phyloP scores from a whole-genome alignment of 176 grass and related monocot species.

The Phragmites australis region DNA sequence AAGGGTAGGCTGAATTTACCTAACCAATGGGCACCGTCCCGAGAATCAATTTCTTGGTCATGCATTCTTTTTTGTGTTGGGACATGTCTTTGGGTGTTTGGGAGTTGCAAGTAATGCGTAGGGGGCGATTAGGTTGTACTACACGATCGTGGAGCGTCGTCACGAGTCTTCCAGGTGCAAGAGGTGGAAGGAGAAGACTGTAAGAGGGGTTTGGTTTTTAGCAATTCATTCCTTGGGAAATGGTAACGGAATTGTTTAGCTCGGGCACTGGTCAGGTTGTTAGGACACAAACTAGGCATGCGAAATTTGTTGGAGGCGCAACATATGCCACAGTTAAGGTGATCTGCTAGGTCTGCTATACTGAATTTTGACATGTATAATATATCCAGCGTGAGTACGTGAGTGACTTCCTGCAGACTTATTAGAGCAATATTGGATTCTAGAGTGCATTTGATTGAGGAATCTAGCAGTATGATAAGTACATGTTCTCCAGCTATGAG shows the following conservation, averaged over 20 bases:
- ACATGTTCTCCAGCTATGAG: neutral
- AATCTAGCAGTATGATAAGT: neutral
- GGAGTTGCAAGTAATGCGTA: neutral
- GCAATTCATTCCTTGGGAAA: neutral
- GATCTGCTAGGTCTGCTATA: neutral
- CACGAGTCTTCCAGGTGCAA: too few species aligned
- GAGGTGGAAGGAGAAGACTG: neutral
- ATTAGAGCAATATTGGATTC: neutral
- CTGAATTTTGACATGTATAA: neutral
- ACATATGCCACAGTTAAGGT: neutral
- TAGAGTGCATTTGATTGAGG: neutral
- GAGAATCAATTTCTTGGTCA: neutral
- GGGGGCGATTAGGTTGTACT: neutral
- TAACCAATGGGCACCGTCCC: neutral
- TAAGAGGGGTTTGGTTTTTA: neutral
- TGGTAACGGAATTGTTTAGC: neutral
- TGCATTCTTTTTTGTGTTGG: neutral
- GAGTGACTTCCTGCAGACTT: neutral
- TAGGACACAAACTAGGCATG: too few species aligned
- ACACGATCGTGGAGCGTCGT: neutral
- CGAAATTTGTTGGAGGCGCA: neutral
- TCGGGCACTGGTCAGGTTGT: neutral
- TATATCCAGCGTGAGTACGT: neutral
- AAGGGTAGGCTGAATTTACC: slow-evolving; percentile 39
- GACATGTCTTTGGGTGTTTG: neutral